Conservation (phyloP, 768 basidiomycete species). For the Tricholomella constricta region DNA sequence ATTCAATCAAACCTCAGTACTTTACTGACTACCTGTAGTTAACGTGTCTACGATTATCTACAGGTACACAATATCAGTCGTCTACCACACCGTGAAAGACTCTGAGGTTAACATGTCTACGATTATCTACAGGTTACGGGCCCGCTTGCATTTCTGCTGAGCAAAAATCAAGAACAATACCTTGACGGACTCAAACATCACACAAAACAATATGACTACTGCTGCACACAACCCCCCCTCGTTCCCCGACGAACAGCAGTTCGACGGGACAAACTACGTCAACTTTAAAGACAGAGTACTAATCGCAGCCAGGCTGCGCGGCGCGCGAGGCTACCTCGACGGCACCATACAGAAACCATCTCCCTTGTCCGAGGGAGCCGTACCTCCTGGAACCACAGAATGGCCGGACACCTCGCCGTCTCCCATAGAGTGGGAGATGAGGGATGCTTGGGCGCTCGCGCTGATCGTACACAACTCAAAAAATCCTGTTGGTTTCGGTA, state of each 20-base stretch:
- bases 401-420: slow-evolving; percentile 16
- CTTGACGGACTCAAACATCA: too few relatives aligned
- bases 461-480: slow-evolving; percentile 24
- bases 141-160: too few relatives aligned
- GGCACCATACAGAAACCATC: slow-evolving; percentile 16
- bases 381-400: slow-evolving; percentile 9
- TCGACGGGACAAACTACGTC: slow-evolving; percentile 21
- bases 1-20: too few relatives aligned
- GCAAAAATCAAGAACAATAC: too few relatives aligned
- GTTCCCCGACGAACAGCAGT: slow-evolving; percentile 21
- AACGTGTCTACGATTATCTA: too few relatives aligned
- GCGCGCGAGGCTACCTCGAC: slow-evolving; percentile 22
- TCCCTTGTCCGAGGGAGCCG: background rate
- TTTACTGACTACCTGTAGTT: too few relatives aligned
- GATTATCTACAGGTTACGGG: too few relatives aligned
- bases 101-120: too few relatives aligned
- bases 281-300: slow-evolving; percentile 16
- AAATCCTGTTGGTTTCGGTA: slow-evolving; percentile 23
- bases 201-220: too few relatives aligned
- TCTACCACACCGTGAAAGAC: too few relatives aligned
- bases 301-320: slow-evolving; percentile 10
- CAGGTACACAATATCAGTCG: too few relatives aligned
- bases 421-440: slow-evolving; percentile 18
- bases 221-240: slow-evolving; percentile 18
- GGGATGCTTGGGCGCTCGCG: slow-evolving; percentile 18